Conservation (phyloP, 108 stramenopile species). For the Craspedostauros australis region DNA sequence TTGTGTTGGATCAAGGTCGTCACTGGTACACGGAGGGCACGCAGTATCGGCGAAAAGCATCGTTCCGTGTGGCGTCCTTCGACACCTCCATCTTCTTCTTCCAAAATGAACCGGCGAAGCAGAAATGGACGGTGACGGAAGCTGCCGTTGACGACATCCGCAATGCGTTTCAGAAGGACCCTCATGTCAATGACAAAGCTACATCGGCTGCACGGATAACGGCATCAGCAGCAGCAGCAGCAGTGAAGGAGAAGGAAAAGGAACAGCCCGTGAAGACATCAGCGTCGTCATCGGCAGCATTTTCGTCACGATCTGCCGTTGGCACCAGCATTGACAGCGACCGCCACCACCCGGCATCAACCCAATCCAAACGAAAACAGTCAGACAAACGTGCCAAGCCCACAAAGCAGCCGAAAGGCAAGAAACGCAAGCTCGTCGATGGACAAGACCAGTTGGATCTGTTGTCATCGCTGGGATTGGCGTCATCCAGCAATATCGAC, state of each 20-base stretch:
- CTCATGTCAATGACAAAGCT: conserved; percentile 17
- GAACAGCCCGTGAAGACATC: too few relatives aligned
- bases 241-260: conserved; percentile 9
- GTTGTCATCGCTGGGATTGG: conserved; percentile 17
- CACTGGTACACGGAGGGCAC: conserved; percentile 83
- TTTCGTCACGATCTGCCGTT: too few relatives aligned
- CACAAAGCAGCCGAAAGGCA: too few relatives aligned
- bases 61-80: conserved; percentile 70
- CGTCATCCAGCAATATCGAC: background rate
- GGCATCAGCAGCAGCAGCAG: background rate
- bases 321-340: too few relatives aligned
- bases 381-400: background rate
- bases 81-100: conserved; percentile 80
- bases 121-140: conserved; percentile 41
- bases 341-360: too few relatives aligned
- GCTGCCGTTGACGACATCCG: conserved; percentile 23
- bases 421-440: too few relatives aligned
- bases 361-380: background rate
- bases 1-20: conserved; percentile 46
- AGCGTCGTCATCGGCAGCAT: too few relatives aligned
- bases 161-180: conserved; percentile 41
- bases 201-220: background rate
- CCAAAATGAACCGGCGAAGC: conserved; percentile 55
- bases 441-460: conserved; percentile 13
- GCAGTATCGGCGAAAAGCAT: conserved; percentile 59